Conservation (phyloP, 1,284 basidiomycete species). For the Moesziomyces parantarcticus region DNA sequence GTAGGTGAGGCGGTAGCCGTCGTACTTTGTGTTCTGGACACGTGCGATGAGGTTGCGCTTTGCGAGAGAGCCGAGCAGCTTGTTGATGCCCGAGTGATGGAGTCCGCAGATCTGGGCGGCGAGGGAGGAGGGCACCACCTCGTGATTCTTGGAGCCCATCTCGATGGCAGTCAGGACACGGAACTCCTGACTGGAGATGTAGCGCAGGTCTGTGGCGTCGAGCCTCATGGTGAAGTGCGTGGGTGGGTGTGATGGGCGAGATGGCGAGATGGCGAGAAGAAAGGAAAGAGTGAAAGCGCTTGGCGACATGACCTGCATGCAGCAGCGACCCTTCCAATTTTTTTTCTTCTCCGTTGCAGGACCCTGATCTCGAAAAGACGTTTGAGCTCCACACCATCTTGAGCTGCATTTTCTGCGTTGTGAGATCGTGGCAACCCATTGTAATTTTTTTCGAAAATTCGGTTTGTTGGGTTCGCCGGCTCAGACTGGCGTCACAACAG, state of each 20-base stretch:
- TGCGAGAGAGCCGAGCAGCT: slow-evolving; percentile 86
- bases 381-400: slow-evolving; percentile 1
- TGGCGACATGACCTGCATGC: too few species aligned
- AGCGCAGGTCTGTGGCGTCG: slow-evolving; percentile 92
- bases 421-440: background rate
- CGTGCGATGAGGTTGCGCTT: slow-evolving; percentile 90
- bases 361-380: slow-evolving; percentile 5
- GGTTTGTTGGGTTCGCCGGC: too few species aligned
- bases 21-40: slow-evolving; percentile 93
- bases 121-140: slow-evolving; percentile 88
- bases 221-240: slow-evolving; percentile 76
- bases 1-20: slow-evolving; percentile 96
- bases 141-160: slow-evolving; percentile 98
- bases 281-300: background rate
- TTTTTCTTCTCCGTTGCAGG: slow-evolving; percentile 1
- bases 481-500: slow-evolving; percentile 6
- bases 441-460: too few species aligned
- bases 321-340: background rate
- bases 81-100: slow-evolving; percentile 91
- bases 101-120: slow-evolving; percentile 92
- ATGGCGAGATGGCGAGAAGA: background rate
- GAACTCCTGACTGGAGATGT: slow-evolving; percentile 91
- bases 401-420: background rate
- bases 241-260: background rate
- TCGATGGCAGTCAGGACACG: slow-evolving; percentile 94